phyloP scores from a whole-genome alignment of 768 basidiomycete species.

The Tephrocybe sp. region DNA sequence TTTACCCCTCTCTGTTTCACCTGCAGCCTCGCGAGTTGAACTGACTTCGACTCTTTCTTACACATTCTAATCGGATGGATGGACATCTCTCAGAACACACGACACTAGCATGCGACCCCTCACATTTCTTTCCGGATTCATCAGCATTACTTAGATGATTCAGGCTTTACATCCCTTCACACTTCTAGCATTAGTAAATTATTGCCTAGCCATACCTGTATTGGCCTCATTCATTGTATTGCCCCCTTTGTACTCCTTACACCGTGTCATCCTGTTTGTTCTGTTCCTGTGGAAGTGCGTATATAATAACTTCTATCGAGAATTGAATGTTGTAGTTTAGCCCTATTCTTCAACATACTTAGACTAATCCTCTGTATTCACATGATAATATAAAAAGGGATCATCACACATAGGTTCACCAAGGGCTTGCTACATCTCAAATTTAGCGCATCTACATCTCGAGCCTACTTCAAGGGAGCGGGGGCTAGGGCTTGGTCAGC shows the following conservation, averaged over 20 bases:
- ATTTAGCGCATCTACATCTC: too few species aligned
- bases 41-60: neutral
- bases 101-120: slow-evolving; percentile 3
- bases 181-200: slow-evolving; percentile 2
- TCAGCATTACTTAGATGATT: slow-evolving; percentile 2
- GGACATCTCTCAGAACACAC: slow-evolving; percentile 1
- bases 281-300: too few species aligned
- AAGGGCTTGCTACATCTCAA: neutral
- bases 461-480: too few species aligned
- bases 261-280: neutral
- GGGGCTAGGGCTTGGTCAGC: too few species aligned
- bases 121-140: neutral
- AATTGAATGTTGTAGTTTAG: too few species aligned
- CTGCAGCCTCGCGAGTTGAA: neutral
- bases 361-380: too few species aligned
- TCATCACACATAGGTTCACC: too few species aligned
- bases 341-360: too few species aligned
- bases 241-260: slow-evolving; percentile 8
- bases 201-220: slow-evolving; percentile 5
- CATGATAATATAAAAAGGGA: too few species aligned
- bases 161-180: slow-evolving; percentile 1
- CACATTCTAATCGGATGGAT: slow-evolving; percentile 8
- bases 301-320: too few species aligned
- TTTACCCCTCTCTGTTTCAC: neutral
- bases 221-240: slow-evolving; percentile 11